These are phyloP conservation scores for Camelina laxa DNA, from an alignment of 345 rosid species.

Conservation along the genomic window DNA sequence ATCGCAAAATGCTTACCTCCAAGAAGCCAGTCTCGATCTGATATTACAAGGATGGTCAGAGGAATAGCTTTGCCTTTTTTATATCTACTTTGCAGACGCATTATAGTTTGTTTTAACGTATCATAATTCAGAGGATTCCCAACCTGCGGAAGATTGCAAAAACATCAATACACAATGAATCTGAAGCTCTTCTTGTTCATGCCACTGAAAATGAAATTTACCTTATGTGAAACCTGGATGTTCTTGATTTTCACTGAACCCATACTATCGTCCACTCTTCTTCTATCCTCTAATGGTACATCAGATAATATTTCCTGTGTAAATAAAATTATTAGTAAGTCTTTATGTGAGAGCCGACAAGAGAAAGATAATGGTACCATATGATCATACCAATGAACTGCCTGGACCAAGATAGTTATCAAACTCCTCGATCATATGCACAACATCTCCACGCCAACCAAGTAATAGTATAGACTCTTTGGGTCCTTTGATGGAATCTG, in stretches of 20 bases:
- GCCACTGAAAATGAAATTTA: slow-evolving; percentile 39
- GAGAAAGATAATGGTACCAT: slow-evolving; percentile 11
- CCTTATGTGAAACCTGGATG: slow-evolving; percentile 69
- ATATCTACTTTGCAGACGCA: slow-evolving; percentile 55
- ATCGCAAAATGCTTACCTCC: slow-evolving; percentile 60
- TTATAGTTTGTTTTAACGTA: slow-evolving; percentile 67
- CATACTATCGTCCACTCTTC: slow-evolving; percentile 44
- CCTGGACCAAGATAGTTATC: slow-evolving; percentile 98
- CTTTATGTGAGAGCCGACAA: background rate
- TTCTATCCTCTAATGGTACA: slow-evolving; percentile 83
- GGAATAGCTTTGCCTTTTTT: slow-evolving; percentile 62
- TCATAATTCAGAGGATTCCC: slow-evolving; percentile 90
- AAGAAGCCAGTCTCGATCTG: slow-evolving; percentile 82
- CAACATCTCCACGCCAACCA: slow-evolving; percentile 95
- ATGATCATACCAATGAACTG: slow-evolving; percentile 70
- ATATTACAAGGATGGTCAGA: slow-evolving; percentile 77
- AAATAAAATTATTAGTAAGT: slow-evolving; percentile 3
- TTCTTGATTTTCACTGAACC: slow-evolving; percentile 62
- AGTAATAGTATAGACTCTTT: slow-evolving; percentile 82
- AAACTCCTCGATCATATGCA: slow-evolving; percentile 89
- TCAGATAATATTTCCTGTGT: slow-evolving; percentile 90
- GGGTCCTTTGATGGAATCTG: slow-evolving; percentile 72
- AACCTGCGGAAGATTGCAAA: slow-evolving; percentile 55
- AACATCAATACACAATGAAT: slow-evolving; percentile 19
- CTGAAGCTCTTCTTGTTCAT: slow-evolving; percentile 18